Percentiles rank a stretch among this genome's conserved stretches.
These are phyloP conservation scores for Steccherinum ochraceum DNA, from an alignment of 768 basidiomycete species.

Conservation along the genomic window DNA sequence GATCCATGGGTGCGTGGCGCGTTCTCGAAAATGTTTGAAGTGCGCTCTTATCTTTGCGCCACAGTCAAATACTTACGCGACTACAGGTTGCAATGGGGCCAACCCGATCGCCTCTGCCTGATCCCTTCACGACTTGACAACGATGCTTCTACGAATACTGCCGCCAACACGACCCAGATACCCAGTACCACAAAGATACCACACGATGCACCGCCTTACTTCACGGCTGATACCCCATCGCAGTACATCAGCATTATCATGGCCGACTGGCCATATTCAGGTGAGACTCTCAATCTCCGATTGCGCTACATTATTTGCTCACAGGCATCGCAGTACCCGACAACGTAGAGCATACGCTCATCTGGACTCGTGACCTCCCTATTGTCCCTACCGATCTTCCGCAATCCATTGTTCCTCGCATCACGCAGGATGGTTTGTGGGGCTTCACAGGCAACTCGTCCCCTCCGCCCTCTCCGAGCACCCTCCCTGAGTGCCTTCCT, in stretches of 20 bases:
- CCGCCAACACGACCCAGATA: conserved; percentile 6
- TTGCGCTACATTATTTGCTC: not conserved
- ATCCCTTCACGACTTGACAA: conserved; percentile 46
- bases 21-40: not conserved
- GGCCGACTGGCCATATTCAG: conserved; percentile 89
- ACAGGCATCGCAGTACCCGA: conserved; percentile 42
- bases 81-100: conserved; percentile 71
- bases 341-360: conserved; percentile 65
- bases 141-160: conserved; percentile 1
- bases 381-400: conserved; percentile 58
- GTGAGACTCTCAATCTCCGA: conserved; percentile 27
- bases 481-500: conserved; percentile 49
- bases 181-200: conserved; percentile 23
- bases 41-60: not conserved
- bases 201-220: conserved; percentile 45
- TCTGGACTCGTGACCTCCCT: conserved; percentile 68
- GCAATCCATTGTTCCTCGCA: conserved; percentile 42
- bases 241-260: conserved; percentile 62
- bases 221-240: conserved; percentile 54
- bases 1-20: conserved; percentile 50
- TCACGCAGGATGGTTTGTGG: conserved; percentile 74
- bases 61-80: conserved; percentile 68
- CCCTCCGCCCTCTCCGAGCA: conserved; percentile 55
- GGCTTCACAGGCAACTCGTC: conserved; percentile 65
- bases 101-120: conserved; percentile 57